Base-by-base conservation (phyloP, 768 basidiomycete species). In the Thelephora ganbajun region DNA sequence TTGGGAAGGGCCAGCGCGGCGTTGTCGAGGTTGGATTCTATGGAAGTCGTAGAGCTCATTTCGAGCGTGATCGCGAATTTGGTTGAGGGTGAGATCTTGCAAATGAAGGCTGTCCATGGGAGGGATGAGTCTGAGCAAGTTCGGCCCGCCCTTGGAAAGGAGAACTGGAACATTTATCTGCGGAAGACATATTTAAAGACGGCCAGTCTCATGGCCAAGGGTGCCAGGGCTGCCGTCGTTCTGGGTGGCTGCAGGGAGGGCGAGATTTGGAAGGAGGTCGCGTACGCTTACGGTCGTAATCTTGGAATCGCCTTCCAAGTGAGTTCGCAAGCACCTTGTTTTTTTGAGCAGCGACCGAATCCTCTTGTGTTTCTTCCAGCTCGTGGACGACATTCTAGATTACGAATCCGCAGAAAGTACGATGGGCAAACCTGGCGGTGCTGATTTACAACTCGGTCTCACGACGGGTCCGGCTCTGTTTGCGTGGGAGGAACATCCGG, bases 251-350 rank as follows among this genome's bases (percentile, higher is more conserved):
- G 71, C 53, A 66, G 59, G 45, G 77, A 82, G 56, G 80, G 78
- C n/a, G 86, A 91, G 55, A 57, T 80, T 9, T 82, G 87, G 71
- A 90, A 88, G 62, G 91, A 94, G 62, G 73, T 80, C 5, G 91
- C 92, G 12, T 96, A 94, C 66, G 81, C 79, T 5, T 96, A 89
- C 63, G 91, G 90, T 1, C 73, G 88, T 47, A 90, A 93, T 64
- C 57, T 94, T 14, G 91, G 92, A 2, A 85, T 93, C 51, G 89
- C 92, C n/a, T 96, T 97, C 67, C 93, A 96, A 76, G 91, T 91
- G 52, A 41, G 51, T 36, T n/a, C n/a, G n/a, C n/a, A n/a, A n/a
- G n/a, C n/a, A n/a, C n/a, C 16, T 30, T 22, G 50, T 12, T 2
- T 1, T 16, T 9, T 11, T 33, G 14, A n/a, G 9, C 6, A 9